Evolutionary conservation across 345 rosid genomes (phyloP).

Genomic region (Camelina sativa): DNA sequence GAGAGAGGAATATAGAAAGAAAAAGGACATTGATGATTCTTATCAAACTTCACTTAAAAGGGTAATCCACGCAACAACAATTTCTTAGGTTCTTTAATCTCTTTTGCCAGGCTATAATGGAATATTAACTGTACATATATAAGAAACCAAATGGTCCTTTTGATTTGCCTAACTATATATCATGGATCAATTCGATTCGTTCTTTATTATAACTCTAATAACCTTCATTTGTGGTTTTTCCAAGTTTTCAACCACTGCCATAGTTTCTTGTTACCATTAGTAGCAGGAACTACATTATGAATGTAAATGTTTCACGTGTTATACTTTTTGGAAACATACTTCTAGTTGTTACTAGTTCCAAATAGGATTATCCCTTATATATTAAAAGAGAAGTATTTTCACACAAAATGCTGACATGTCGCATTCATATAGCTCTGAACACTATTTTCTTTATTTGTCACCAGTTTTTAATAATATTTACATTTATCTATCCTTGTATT

Average conservation of each 20-base stretch:
- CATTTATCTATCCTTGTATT: too few species aligned
- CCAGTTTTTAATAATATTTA: too few species aligned
- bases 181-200: conserved; percentile 4
- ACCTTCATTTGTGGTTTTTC: neutral
- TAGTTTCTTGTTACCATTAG: neutral
- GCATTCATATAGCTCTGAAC: too few species aligned
- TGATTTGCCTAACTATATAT: conserved; percentile 23
- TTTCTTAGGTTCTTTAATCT: neutral
- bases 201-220: neutral
- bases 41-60: conserved; percentile 45
- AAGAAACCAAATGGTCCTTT: conserved; percentile 17
- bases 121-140: conserved; percentile 15
- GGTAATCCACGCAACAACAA: conserved; percentile 32
- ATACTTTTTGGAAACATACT: neutral
- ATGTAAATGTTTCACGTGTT: neutral
- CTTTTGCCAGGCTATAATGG: conserved; percentile 22
- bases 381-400: too few species aligned
- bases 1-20: conserved; percentile 23
- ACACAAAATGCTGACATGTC: too few species aligned
- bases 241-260: neutral
- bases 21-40: conserved; percentile 40
- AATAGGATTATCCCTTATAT: neutral
- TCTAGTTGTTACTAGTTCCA: neutral
- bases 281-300: neutral
- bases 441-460: too few species aligned